These are phyloP conservation scores for Balansia obtecta DNA, from an alignment of 2,329 filamentous ascomycete species.

Conservation along the genomic window DNA sequence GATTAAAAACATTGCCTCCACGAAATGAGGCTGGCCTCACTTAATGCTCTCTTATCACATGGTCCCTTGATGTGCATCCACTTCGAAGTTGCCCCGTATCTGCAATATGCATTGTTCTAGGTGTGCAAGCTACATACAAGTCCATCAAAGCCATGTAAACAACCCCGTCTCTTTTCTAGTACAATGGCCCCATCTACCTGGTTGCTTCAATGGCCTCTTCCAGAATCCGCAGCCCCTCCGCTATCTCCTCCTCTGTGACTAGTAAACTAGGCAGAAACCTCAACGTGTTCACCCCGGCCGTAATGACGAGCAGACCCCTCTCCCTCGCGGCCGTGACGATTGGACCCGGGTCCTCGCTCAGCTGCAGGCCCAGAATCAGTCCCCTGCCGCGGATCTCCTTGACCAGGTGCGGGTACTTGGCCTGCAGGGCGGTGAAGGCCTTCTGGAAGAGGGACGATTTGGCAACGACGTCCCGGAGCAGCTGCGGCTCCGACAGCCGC, in stretches of 20 bases:
- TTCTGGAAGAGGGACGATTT: constrained; percentile 45
- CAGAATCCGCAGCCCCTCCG: constrained; percentile 62
- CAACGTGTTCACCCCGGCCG: constrained; percentile 82
- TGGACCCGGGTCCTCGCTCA: constrained; percentile 57
- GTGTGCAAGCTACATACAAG: too few relatives aligned
- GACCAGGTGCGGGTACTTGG: constrained; percentile 53
- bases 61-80: too few relatives aligned
- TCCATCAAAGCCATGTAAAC: too few relatives aligned
- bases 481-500: constrained; percentile 55
- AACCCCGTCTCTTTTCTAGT: too few relatives aligned
- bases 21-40: too few relatives aligned
- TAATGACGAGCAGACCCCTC: constrained; percentile 79
- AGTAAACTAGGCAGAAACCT: constrained; percentile 82
- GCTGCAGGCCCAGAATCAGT: constrained; percentile 75
- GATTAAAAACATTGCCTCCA: too few relatives aligned
- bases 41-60: too few relatives aligned
- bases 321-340: constrained; percentile 81
- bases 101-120: not conserved
- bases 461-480: constrained; percentile 56
- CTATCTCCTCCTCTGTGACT: constrained; percentile 70
- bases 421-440: constrained; percentile 34
- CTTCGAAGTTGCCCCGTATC: too few relatives aligned
- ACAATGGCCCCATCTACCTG: too few relatives aligned
- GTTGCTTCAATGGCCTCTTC: constrained; percentile 48
- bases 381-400: constrained; percentile 72